Base-by-base conservation (phyloP, 768 basidiomycete species). In the Pholiota microspora region DNA sequence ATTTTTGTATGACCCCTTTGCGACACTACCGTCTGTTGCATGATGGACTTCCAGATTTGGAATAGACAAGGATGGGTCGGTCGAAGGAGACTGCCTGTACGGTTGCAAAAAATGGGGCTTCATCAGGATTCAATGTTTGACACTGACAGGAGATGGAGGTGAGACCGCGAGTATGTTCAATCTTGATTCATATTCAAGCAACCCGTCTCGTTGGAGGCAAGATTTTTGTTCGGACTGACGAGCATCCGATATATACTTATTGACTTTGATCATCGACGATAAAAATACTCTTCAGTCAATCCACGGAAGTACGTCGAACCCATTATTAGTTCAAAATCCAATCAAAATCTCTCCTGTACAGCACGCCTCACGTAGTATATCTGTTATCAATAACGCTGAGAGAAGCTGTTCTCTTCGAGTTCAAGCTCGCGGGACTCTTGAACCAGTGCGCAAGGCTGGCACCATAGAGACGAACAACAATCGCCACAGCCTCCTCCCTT, bases 391-490 rank as follows among this genome's bases (percentile, higher is more conserved):
- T 59, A 62, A 24, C 58, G 56, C 40, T 57, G 58, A 27, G 60
- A 58, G 38, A 66, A 64, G 53, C 71, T 75, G 55, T 67, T 64
- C 64, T 80, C 79, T 60, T 81, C 80, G 51, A 77, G 63, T 61
- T 74, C 72, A 9, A 83, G 56, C 56, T 83, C 80, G 27, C 72
- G 69, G 27, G 67, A 67, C 55, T 78, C 80, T 61, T 83, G 81
- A 0, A 71, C 70, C 42, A 83, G 74, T 9, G 71, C 71, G 62
- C 82, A 84, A 15, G 80, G 72, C 0, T 61, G 58, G 61, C 80
- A 82, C 59, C 68, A 81, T 21, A 65, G 71, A 0, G 74, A 63
- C 3, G 71, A 53, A 35, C 63, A 63, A 57, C 75, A 81, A 55
- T 81, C 81, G 2, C 68, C 68, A 49, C 67, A 66, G 9, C 65